Base-by-base conservation (phyloP, 2,329 filamentous ascomycete genomes). In the Diaporthe destruens region DNA sequence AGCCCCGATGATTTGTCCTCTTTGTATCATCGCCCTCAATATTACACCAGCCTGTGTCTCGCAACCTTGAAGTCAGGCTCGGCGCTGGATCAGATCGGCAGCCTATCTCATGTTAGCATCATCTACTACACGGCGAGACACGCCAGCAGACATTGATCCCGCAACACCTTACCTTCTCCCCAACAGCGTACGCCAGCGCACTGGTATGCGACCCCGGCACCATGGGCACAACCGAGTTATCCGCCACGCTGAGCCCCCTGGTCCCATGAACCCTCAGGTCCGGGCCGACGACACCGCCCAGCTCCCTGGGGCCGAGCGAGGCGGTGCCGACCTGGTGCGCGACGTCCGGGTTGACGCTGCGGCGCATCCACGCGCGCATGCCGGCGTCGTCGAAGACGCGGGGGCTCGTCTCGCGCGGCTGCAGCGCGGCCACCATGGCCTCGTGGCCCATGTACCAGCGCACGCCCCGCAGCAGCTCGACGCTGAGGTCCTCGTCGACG, bases 381-480 rank as follows among this genome's bases (percentile, higher is more conserved):
- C 59, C 70, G 16, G 54, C 70, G 6, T 72, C 70, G 29, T 55
- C 61, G 34, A 36, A 72, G 32, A 53, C 36, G 2, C 32, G 16
- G 1, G 70, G 61, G 23, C 70, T 72, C 12, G 47, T 44, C 39
- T 49, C 66, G 32, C 36, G 59, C 51, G 49, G 70, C 63, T 54
- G 61, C 18, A 49, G 55, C 47, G 44, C 59, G 20, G 36, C 49
- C n/a, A 66, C 61, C 69, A 63, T 66, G 18, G 11, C 69, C 25
- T 67, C 51, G 16, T 71, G 59, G 47, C 49, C 53, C 51, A 55
- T 65, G 70, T 79, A 81, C 5, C 81, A 78, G 32, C 79, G 79
- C 25, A 77, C 78, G 74, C 83, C 84, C 34, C 78, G 80, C 66
- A 84, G 73, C 65, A 81, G 80, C 71, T 84, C 82, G 25, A 82